Evolutionary conservation across 1,284 basidiomycete genomes (phyloP), one percentile per base, ranked within the genome.

Genomic region (Xerocomus minutiporus): DNA sequence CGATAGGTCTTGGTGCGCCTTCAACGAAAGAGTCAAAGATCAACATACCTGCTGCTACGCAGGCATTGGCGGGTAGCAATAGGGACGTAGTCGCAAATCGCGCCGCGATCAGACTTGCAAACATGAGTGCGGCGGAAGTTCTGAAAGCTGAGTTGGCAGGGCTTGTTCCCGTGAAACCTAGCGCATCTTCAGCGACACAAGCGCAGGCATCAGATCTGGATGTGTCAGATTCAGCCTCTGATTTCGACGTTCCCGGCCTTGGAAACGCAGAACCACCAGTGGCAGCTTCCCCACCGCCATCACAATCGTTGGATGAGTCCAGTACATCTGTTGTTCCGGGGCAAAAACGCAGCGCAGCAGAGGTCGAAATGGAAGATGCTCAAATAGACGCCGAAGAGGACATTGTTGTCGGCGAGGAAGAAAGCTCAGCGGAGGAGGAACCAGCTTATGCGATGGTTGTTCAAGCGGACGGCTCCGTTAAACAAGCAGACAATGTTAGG

Each of bases 401-500:
- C 20, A 61, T 63, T 8, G 66, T 63, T 8, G 78, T 77, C 23
- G 79, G 79, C 13, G 80, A 80, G 17, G 79, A 79, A 9, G 75
- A 75, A 23, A 76, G 78, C 35, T 72, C 72, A 28, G 68, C 71
- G 28, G 71, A 74, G 45, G 71, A 72, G 46, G 73, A 78, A 46
- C 67, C 57, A 53, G 65, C 73, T 35, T 73, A 81, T 45, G 75
- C 78, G 34, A 73, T 88, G 63, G 93, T 88, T 67, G 86, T 95
- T 49, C 92, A 91, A 62, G 62, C 88, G 11, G 91, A 94, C 65
- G 93, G 91, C 41, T 85, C 88, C 1, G 93, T 96, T 41, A 88
- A 92, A 54, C 95, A 98, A 69, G 88, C 89, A 61, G 96, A 99
- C 69, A 88, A 83, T 25, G 93, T 99, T 62, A 88, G 89, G 91